Evolutionary conservation across 2,329 filamentous ascomycete genomes (phyloP).

Genomic region (Diaporthe citriasiana): DNA sequence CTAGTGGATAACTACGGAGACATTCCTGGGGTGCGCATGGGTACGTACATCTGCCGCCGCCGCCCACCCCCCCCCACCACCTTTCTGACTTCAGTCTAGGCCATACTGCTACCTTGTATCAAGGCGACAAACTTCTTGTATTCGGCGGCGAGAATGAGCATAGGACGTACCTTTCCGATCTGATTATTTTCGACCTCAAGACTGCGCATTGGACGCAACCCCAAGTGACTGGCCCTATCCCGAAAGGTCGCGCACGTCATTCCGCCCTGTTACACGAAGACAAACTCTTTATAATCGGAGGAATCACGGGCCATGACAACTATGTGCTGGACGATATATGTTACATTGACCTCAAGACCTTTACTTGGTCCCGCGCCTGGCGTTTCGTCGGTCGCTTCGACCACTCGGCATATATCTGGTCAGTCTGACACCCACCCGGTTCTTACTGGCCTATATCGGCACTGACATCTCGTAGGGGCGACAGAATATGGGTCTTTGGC

Average conservation of each 20-base stretch:
- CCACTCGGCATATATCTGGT: slow-evolving; percentile 93
- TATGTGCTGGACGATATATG: slow-evolving; percentile 96
- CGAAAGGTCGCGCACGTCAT: slow-evolving; percentile 91
- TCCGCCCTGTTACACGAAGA: slow-evolving; percentile 96
- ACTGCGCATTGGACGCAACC: slow-evolving; percentile 97
- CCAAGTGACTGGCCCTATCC: slow-evolving; percentile 84
- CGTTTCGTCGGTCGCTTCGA: slow-evolving; percentile 95
- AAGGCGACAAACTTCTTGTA: slow-evolving; percentile 94
- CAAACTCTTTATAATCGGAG: slow-evolving; percentile 94
- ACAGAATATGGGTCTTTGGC: slow-evolving; percentile 96
- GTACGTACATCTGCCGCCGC: slow-evolving; percentile 62
- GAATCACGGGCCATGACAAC: slow-evolving; percentile 94
- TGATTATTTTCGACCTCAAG: slow-evolving; percentile 95
- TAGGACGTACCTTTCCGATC: slow-evolving; percentile 92
- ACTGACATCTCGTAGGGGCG: slow-evolving; percentile 62
- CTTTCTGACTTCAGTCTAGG: slow-evolving; percentile 64
- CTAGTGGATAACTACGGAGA: slow-evolving; percentile 99
- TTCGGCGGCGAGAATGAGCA: slow-evolving; percentile 99
- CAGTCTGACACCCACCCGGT: slow-evolving; percentile 35
- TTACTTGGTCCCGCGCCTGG: slow-evolving; percentile 97
- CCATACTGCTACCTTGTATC: slow-evolving; percentile 94
- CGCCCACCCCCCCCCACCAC: not conserved
- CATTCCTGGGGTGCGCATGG: slow-evolving; percentile 97
- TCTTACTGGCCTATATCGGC: not conserved
- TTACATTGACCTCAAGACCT: slow-evolving; percentile 96